Evolutionary conservation across 1,139 yeast species (phyloP), one percentile per base, ranked within the genome.

Genomic region (Suhomyces wounanorum): DNA sequence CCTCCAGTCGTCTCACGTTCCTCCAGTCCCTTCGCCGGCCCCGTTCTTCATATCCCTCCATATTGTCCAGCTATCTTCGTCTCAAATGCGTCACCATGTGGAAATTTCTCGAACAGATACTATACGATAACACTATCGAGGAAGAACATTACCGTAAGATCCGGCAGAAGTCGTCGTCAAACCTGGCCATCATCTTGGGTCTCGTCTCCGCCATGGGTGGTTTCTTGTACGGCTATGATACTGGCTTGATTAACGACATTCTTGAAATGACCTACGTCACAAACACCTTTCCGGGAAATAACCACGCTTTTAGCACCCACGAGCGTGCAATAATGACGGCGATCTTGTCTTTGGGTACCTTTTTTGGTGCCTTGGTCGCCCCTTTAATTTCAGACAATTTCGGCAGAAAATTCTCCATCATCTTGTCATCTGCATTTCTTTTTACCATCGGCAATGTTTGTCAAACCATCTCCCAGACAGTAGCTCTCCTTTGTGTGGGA

Each of bases 151-250:
- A 71, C 59, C 62, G 67, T 33, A 72, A 72, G 55, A 66, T 74
- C 63, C 73, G 78, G 51, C 77, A 73, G 62, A 71, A 77, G 53
- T 80, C 82, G 52, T 81, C 87, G 1, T 77, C 84, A 5, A 68
- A 73, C 45, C 82, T 85, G 72, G 89, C 91, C 13, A 66, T 85
- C 41, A 69, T 78, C 14, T 90, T 87, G 7, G 94, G 94, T 52
- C 62, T 83, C 33, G 84, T 87, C 51, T 91, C 92, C 8, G 94
- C 95, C 17, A 79, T 86, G 18, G 95, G 95, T 39, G 96, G 95
- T 0, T 87, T 88, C 66, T 72, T 88, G 47, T 88, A 86, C 62
- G 96, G 96, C 1, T 87, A 87, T 64, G 96, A 89, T 66, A 89
- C 96, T 1, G 95, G 96, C 3, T 72, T 87, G 45, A 84, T 87